Percentiles rank a stretch among this genome's conserved stretches.
Evolutionary conservation across 768 basidiomycete species (phyloP).

Genomic region (Amanita pallidorosea): DNA sequence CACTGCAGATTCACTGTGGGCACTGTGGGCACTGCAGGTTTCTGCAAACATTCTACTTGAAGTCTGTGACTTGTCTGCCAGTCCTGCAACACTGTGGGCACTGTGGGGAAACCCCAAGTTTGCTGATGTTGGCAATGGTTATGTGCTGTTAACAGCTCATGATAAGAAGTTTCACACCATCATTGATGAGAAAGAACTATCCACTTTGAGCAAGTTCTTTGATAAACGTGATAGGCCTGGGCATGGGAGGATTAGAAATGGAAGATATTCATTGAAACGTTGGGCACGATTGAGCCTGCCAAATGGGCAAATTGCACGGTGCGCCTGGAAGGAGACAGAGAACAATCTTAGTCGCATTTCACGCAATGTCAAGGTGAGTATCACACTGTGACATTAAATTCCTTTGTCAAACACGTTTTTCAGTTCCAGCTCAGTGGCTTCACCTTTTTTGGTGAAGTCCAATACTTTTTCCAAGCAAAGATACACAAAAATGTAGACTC

Average conservation of each 20-base stretch:
- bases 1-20: too few relatives aligned
- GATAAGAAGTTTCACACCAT: background rate
- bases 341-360: background rate
- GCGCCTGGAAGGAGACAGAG: conserved; percentile 18
- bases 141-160: conserved; percentile 1
- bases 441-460: background rate
- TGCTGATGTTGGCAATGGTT: conserved; percentile 10
- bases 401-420: background rate
- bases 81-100: too few relatives aligned
- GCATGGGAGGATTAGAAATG: background rate
- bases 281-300: conserved; percentile 26
- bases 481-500: background rate
- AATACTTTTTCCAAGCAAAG: background rate
- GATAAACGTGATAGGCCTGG: background rate
- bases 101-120: too few relatives aligned
- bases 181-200: background rate
- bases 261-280: conserved; percentile 5
- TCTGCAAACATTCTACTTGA: too few relatives aligned
- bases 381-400: background rate
- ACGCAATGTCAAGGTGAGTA: conserved; percentile 1
- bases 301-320: conserved; percentile 26
- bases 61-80: too few relatives aligned
- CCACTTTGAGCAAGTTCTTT: background rate
- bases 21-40: too few relatives aligned
- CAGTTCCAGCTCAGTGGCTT: background rate